Percentiles rank a stretch among this genome's conserved stretches.
These are phyloP conservation scores for Zygosaccharomyces sapae DNA, from an alignment of 1,139 yeast genomes.

Conservation along the genomic window DNA sequence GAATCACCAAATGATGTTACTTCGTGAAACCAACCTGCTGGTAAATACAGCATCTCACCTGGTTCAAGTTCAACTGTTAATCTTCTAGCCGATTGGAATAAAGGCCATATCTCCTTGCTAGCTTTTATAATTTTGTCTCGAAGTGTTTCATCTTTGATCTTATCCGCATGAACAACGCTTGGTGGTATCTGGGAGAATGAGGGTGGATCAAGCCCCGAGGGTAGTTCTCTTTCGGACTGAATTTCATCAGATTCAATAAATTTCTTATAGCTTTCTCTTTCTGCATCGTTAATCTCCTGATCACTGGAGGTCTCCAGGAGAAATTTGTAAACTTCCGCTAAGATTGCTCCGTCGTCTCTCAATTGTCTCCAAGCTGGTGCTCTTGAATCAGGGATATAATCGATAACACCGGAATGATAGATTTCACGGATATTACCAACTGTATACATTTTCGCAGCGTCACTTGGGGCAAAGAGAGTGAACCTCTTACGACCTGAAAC, in stretches of 20 bases:
- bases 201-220: conserved; percentile 52
- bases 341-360: conserved; percentile 59
- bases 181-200: conserved; percentile 65
- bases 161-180: conserved; percentile 54
- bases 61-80: conserved; percentile 49
- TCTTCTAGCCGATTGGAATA: conserved; percentile 42
- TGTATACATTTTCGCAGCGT: conserved; percentile 54
- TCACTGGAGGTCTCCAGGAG: conserved; percentile 22
- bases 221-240: conserved; percentile 12
- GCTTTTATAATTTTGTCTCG: conserved; percentile 36
- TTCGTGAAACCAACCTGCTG: conserved; percentile 81
- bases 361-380: conserved; percentile 59
- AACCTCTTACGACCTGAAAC: conserved; percentile 60
- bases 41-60: conserved; percentile 65
- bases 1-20: conserved; percentile 58
- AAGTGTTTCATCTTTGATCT: conserved; percentile 37
- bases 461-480: conserved; percentile 59
- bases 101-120: conserved; percentile 44
- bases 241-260: conserved; percentile 25
- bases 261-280: conserved; percentile 18
- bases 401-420: conserved; percentile 60
- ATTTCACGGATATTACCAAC: conserved; percentile 53
- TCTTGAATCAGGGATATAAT: conserved; percentile 48
- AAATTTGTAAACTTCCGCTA: conserved; percentile 43
- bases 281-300: conserved; percentile 19